Evolutionary conservation across 345 rosid genomes (phyloP).

Genomic region (Linum lewisii): DNA sequence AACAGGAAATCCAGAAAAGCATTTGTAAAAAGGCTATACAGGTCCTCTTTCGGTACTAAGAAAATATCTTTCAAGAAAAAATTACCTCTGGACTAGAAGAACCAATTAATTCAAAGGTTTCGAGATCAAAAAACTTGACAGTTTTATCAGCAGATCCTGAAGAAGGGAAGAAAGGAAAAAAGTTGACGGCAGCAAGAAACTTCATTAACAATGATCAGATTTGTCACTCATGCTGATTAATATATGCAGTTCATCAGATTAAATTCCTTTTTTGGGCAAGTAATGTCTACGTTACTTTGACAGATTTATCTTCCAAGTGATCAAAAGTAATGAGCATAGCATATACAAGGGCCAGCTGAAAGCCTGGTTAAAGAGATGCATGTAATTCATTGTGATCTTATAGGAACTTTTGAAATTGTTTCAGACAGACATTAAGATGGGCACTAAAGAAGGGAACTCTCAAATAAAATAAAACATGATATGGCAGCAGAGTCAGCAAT

Average conservation of each 20-base stretch:
- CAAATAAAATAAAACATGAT: background rate
- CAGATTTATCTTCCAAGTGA: too few species aligned
- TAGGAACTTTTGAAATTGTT: background rate
- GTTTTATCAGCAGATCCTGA: conserved; percentile 97
- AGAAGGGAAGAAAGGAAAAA: conserved; percentile 8
- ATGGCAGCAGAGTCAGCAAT: too few species aligned
- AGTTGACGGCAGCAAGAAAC: background rate
- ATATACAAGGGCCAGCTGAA: background rate
- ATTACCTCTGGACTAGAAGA: conserved; percentile 94
- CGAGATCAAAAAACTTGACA: conserved; percentile 97
- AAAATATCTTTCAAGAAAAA: conserved; percentile 11
- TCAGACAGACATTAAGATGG: background rate
- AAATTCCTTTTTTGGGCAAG: too few species aligned
- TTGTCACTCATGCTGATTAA: background rate
- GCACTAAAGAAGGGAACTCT: background rate
- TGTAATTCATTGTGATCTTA: background rate
- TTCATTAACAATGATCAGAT: background rate
- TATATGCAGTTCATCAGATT: background rate
- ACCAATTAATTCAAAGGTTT: conserved; percentile 92
- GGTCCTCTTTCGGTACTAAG: conserved; percentile 1
- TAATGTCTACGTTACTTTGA: too few species aligned
- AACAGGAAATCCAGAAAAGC: conserved; percentile 7
- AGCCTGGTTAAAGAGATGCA: background rate
- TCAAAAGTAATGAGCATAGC: background rate
- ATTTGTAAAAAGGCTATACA: conserved; percentile 6